Base-by-base conservation (phyloP, 208 protist genomes). In the Leishmania martiniquensis region DNA sequence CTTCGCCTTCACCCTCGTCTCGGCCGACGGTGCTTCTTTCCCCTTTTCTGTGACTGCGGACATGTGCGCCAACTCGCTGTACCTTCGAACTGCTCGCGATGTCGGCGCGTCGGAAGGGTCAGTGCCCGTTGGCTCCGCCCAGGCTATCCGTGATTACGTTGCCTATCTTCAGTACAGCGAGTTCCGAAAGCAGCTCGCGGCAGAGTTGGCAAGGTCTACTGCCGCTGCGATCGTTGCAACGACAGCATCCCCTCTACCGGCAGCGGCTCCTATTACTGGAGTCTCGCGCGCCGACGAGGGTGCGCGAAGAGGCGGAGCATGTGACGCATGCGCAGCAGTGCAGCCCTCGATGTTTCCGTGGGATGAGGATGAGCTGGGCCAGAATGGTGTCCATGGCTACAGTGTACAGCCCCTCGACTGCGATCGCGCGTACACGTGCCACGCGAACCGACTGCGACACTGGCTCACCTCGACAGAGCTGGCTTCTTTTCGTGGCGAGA, bases 91-190 rank as follows among this genome's bases (percentile, higher is more conserved):
- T 49, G 89, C 89, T 3, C 69, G 80, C 0, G 82, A 84, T 32
- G 77, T 85, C 37, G 89, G 66, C 6, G 89, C 90, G 47, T 62
- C 74, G 9, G 80, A 83, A 45, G 87, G 89, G 32, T 45, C 84
- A 63, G 83, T 93, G 63, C 87, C 87, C 6, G 78, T 90, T 32
- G 83, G 85, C 34, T 67, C 77, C 32, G 79, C 82, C 1, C 69
- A 72, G 42, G 78, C 86, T 4, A 60, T 92, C 44, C 81, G 85
- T 2, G 77, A 80, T 47, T 88, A 89, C 54, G 78, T 90, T 1
- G 70, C 81, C 34, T 92, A 90, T 47, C 83, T 92, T 39, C 72
- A 84, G 42, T 80, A 80, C 51, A 49, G 75, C 3, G 82, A 85
- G 2, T 42, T 78, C 10, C 68, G 72, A 44, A 4, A 54, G 1